Evolutionary conservation across 78 protist species (phyloP).

Genomic region (Chrysochromulina parva): DNA sequence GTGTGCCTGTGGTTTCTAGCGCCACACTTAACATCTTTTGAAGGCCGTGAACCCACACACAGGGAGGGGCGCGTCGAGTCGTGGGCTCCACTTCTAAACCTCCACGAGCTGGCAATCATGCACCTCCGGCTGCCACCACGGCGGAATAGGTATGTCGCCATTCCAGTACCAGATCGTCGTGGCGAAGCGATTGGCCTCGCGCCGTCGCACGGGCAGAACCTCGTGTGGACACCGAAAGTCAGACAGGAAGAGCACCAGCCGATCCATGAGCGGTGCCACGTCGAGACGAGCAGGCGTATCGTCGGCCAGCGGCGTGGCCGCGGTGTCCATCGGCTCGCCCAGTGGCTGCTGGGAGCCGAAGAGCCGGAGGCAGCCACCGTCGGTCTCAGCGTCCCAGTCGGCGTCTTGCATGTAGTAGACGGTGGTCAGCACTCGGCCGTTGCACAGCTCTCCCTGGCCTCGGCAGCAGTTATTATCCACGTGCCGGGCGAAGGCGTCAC

Average conservation of each 20-base stretch:
- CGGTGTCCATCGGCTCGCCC: neutral
- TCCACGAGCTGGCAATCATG: too few species aligned
- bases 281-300: neutral
- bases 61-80: too few species aligned
- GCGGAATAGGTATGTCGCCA: too few species aligned
- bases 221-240: neutral
- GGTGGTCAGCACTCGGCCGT: neutral
- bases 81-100: too few species aligned
- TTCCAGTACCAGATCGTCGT: neutral
- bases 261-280: neutral
- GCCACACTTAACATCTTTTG: too few species aligned
- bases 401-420: neutral
- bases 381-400: neutral
- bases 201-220: neutral
- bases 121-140: too few species aligned
- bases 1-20: too few species aligned
- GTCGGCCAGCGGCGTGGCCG: neutral
- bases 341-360: neutral
- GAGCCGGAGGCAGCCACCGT: neutral
- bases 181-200: neutral
- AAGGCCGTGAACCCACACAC: too few species aligned
- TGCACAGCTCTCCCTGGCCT: neutral
- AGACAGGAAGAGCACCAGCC: neutral
- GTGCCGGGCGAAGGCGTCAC: neutral
- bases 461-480: neutral